Base-by-base conservation (phyloP, 257 asterid species). In the Mitragyna speciosa region DNA sequence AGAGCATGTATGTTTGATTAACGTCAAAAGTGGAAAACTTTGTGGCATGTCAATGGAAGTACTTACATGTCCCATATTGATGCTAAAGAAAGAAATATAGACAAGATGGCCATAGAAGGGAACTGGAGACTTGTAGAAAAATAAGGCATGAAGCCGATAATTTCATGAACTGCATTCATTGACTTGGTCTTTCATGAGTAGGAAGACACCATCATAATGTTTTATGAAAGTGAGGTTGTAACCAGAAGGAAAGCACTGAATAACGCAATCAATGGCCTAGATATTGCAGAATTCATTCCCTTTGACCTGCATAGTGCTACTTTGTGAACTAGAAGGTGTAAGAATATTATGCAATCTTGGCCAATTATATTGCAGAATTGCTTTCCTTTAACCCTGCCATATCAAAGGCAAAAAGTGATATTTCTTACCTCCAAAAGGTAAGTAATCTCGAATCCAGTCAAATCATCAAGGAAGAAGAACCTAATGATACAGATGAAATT, bases 381-480 rank as follows among this genome's bases (percentile, higher is more conserved):
- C 11, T 45, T 19, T 11, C 56, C 11, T 19, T 45, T 30, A 9
- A 47, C 49, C 4, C 61, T 14, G 65, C 12, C 49, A 67, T 12
- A 76, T 47, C 66, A 70, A 72, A 17, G 33, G 28, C 3, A 52
- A 77, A 33, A 30, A 30, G 68, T 33, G 65, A 74, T 11, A 19
- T 39, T 45, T 70, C 30, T 85, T 87, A 95, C 98, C 98, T 95
- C 98, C 83, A 95, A 86, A 78, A 92, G 97, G 82, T 91, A 93
- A 19, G 98, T 90, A 85, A 95, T 90, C 83, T 95, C 98, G 31
- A 93, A 95, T 75, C 98, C 98, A 70, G 98, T 95, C 86, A 95
- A 69, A 87, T 95, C 98, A 79, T 93, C 98, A 24, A 95, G 96
- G 90, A 95, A 95, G 91, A 95, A 95, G 70, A 95, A 95, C 94